Evolutionary conservation across 352 stramenopile species (phyloP).

Genomic region (Globisporangium heterothallicum): DNA sequence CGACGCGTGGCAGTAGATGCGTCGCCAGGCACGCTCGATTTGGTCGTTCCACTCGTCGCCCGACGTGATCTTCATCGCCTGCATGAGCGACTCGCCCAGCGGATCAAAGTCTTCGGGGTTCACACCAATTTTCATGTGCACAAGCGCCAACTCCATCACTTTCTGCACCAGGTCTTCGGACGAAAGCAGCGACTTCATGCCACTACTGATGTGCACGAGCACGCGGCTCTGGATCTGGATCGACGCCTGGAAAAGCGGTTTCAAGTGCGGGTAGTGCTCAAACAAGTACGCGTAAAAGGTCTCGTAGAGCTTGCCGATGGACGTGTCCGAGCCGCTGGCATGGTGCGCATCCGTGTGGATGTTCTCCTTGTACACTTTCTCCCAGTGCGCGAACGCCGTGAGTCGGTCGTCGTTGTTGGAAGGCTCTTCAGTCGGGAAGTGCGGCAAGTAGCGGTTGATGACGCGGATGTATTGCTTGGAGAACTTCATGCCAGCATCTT

Average conservation of each 20-base stretch:
- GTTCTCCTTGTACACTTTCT: constrained; percentile 60
- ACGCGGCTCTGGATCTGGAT: constrained; percentile 56
- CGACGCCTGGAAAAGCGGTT: constrained; percentile 55
- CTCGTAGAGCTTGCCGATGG: constrained; percentile 51
- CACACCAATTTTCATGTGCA: constrained; percentile 68
- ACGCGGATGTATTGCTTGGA: constrained; percentile 64
- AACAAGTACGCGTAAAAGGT: constrained; percentile 71
- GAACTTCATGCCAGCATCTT: constrained; percentile 27
- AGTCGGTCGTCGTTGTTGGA: constrained; percentile 46
- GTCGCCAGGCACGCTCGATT: constrained; percentile 45
- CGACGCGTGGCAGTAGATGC: constrained; percentile 54
- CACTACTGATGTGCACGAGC: constrained; percentile 57
- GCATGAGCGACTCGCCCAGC: constrained; percentile 48
- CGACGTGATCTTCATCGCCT: constrained; percentile 53
- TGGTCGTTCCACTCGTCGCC: constrained; percentile 37
- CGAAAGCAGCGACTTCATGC: constrained; percentile 54
- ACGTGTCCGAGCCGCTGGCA: constrained; percentile 32
- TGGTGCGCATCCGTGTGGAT: constrained; percentile 52
- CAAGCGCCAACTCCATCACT: constrained; percentile 45
- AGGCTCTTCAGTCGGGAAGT: constrained; percentile 49
- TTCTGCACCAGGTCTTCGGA: constrained; percentile 54
- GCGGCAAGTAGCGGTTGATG: constrained; percentile 50
- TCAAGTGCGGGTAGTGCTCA: constrained; percentile 47
- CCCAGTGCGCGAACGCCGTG: constrained; percentile 56
- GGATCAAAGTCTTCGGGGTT: constrained; percentile 60